phyloP scores from a whole-genome alignment of 2,329 filamentous ascomycete genomes.

The Coniochaeta sp. region DNA sequence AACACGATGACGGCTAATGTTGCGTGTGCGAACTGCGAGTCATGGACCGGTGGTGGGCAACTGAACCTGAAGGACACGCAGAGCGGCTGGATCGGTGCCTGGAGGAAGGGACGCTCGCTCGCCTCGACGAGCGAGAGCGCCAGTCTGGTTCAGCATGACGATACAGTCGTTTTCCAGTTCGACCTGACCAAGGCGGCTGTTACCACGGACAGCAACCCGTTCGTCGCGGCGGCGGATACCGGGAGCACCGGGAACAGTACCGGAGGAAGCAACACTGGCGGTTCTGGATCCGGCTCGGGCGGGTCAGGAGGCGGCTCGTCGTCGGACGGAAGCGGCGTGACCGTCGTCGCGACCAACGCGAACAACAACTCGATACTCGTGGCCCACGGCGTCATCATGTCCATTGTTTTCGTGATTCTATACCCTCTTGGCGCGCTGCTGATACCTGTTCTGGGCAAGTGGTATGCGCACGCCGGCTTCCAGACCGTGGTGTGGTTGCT shows the following conservation, averaged over 20 bases:
- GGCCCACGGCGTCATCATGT: constrained; percentile 54
- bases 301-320: constrained; percentile 4
- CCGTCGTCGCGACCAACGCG: constrained; percentile 10
- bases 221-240: constrained; percentile 19
- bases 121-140: constrained; percentile 31
- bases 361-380: constrained; percentile 17
- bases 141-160: constrained; percentile 38
- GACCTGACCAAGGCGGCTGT: constrained; percentile 41
- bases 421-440: constrained; percentile 54
- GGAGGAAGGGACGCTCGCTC: constrained; percentile 38
- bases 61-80: constrained; percentile 28
- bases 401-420: constrained; percentile 47
- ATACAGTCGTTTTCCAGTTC: constrained; percentile 32
- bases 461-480: constrained; percentile 48
- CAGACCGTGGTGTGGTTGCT: constrained; percentile 46
- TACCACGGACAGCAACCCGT: constrained; percentile 43
- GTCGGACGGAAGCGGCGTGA: constrained; percentile 13
- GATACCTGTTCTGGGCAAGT: constrained; percentile 52
- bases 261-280: constrained; percentile 5
- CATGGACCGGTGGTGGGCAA: constrained; percentile 30
- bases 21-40: constrained; percentile 42
- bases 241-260: not conserved
- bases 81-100: constrained; percentile 46
- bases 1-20: constrained; percentile 53
- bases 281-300: constrained; percentile 5